Evolutionary conservation across 129 eudicot genomes (phyloP).

Genomic region (Smallanthus sonchifolius): DNA sequence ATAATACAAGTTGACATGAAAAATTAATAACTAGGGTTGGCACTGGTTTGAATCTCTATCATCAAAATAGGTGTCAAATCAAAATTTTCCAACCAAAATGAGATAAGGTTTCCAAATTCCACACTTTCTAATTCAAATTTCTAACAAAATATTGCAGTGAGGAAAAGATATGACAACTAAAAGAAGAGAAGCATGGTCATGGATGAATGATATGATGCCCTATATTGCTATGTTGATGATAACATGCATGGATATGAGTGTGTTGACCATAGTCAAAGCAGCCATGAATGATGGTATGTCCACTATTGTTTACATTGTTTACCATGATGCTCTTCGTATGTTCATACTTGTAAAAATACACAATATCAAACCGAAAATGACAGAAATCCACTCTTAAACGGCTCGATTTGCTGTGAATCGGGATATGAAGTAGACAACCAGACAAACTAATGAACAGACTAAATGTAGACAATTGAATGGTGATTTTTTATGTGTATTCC

Average conservation of each 20-base stretch:
- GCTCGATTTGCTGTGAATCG: too few species aligned
- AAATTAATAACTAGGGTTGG: neutral
- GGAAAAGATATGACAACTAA: slow-evolving; percentile 7
- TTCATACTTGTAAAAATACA: too few species aligned
- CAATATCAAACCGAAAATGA: too few species aligned
- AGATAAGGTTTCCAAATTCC: neutral
- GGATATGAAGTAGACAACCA: too few species aligned
- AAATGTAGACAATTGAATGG: too few species aligned
- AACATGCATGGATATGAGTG: slow-evolving; percentile 27
- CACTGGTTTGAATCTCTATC: neutral
- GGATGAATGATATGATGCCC: slow-evolving; percentile 18
- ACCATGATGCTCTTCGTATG: slow-evolving; percentile 35
- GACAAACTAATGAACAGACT: too few species aligned
- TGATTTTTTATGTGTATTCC: too few species aligned
- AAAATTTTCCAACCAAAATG: neutral
- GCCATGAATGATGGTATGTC: slow-evolving; percentile 42
- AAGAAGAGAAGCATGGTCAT: slow-evolving; percentile 8
- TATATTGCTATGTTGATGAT: slow-evolving; percentile 30
- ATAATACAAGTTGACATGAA: neutral
- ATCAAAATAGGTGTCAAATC: neutral
- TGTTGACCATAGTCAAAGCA: slow-evolving; percentile 33
- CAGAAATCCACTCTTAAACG: too few species aligned
- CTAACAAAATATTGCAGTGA: neutral
- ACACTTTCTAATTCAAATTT: too few species aligned
- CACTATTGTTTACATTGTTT: slow-evolving; percentile 39